Conservation (phyloP, 179 eudicot genomes). For the Amaranthus tricolor region DNA sequence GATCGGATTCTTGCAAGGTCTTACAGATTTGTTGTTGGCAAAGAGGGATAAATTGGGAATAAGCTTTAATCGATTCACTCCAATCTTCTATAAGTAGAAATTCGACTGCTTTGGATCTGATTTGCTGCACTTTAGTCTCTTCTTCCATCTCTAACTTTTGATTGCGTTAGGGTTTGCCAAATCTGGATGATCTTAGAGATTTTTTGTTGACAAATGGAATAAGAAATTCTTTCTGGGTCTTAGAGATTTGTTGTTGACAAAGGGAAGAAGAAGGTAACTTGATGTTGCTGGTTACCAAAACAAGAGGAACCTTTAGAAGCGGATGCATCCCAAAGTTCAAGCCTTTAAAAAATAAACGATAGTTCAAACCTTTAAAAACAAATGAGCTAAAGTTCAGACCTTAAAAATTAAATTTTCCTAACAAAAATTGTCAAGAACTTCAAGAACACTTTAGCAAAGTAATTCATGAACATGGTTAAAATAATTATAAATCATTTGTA, state of each 20-base stretch:
- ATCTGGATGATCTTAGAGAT: constrained; percentile 10
- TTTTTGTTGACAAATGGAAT: too few species aligned
- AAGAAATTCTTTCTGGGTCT: constrained; percentile 14
- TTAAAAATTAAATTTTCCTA: too few species aligned
- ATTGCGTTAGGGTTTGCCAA: neutral
- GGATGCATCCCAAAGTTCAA: too few species aligned
- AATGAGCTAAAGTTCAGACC: too few species aligned
- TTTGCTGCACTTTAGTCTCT: constrained; percentile 48
- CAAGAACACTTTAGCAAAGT: too few species aligned
- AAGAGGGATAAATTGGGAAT: constrained; percentile 58
- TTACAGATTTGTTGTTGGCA: constrained; percentile 42
- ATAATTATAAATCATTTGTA: too few species aligned
- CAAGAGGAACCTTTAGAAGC: too few species aligned
- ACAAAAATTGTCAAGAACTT: too few species aligned
- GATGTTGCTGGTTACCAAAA: too few species aligned
- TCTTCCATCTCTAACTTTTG: constrained; percentile 40
- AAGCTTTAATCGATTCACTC: constrained; percentile 50
- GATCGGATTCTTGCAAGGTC: constrained; percentile 26
- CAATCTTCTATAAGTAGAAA: constrained; percentile 71
- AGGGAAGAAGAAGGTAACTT: constrained; percentile 20
- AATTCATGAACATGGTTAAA: too few species aligned
- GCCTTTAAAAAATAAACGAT: too few species aligned
- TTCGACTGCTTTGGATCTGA: constrained; percentile 82
- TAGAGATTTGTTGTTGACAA: constrained; percentile 41
- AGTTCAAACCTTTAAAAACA: too few species aligned